Conservation (phyloP, 345 rosid genomes). For the Microcos paniculata region DNA sequence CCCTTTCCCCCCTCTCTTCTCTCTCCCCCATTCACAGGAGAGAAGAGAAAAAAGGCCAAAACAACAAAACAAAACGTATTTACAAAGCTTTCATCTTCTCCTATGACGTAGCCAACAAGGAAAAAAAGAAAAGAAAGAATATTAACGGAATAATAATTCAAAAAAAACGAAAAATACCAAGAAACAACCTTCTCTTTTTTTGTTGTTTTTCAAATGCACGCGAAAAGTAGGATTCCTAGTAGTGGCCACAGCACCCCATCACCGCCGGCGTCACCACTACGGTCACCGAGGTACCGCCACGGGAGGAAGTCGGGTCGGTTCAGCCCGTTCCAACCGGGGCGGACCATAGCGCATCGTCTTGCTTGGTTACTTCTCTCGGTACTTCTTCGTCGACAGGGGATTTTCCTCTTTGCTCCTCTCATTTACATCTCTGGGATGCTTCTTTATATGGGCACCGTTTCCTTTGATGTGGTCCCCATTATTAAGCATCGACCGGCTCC, state of each 20-base stretch:
- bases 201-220: conserved; percentile 59
- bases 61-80: not conserved
- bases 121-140: not conserved
- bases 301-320: conserved; percentile 60
- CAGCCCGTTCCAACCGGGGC: conserved; percentile 44
- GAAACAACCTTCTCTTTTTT: not conserved
- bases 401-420: conserved; percentile 90
- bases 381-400: conserved; percentile 91
- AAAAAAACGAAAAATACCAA: not conserved
- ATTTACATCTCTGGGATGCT: conserved; percentile 93
- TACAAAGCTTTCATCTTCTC: not conserved
- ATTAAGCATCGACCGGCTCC: conserved; percentile 65
- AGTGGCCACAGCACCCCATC: conserved; percentile 98
- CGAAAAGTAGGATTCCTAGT: conserved; percentile 71
- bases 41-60: not conserved
- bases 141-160: not conserved
- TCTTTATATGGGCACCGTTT: conserved; percentile 92
- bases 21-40: not conserved
- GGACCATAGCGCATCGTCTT: conserved; percentile 72
- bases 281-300: conserved; percentile 85
- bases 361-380: conserved; percentile 82
- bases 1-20: not conserved
- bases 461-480: conserved; percentile 73
- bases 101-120: conserved; percentile 8
- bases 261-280: conserved; percentile 90